These are phyloP conservation scores for Alternaria sp. DNA, from an alignment of 2,329 filamentous ascomycete genomes.

Conservation along the genomic window DNA sequence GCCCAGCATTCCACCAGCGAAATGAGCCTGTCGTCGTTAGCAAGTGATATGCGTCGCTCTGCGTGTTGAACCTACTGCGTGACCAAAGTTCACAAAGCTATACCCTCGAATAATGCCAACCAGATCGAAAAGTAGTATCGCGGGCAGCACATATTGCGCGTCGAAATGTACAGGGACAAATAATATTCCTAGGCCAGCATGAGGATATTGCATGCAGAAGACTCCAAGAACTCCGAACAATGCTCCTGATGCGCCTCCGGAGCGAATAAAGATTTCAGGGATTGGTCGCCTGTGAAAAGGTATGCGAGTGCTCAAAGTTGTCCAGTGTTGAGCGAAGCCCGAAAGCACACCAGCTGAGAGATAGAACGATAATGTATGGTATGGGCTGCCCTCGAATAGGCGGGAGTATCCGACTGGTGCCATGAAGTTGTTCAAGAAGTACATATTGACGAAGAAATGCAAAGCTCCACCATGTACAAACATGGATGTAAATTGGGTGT, in stretches of 20 bases:
- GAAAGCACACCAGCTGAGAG: constrained; percentile 41
- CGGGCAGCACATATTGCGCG: constrained; percentile 41
- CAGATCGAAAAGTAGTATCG: constrained; percentile 46
- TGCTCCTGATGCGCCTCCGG: constrained; percentile 47
- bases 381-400: constrained; percentile 41
- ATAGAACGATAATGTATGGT: constrained; percentile 42
- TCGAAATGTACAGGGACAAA: constrained; percentile 44
- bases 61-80: constrained; percentile 39
- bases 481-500: constrained; percentile 41
- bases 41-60: neutral
- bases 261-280: constrained; percentile 36
- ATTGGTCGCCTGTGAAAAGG: constrained; percentile 24
- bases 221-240: constrained; percentile 41
- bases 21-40: constrained; percentile 43
- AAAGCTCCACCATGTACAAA: constrained; percentile 33
- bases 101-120: constrained; percentile 42
- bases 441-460: constrained; percentile 30
- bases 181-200: constrained; percentile 39
- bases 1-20: constrained; percentile 41
- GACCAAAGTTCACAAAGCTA: constrained; percentile 41
- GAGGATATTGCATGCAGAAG: constrained; percentile 46
- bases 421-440: constrained; percentile 43
- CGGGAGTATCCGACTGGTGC: constrained; percentile 38
- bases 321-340: constrained; percentile 41
- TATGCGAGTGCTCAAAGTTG: constrained; percentile 30